Percentiles rank a stretch among this genome's conserved stretches.
Conservation (phyloP, 345 rosid genomes). For the Cardamine occulta region DNA sequence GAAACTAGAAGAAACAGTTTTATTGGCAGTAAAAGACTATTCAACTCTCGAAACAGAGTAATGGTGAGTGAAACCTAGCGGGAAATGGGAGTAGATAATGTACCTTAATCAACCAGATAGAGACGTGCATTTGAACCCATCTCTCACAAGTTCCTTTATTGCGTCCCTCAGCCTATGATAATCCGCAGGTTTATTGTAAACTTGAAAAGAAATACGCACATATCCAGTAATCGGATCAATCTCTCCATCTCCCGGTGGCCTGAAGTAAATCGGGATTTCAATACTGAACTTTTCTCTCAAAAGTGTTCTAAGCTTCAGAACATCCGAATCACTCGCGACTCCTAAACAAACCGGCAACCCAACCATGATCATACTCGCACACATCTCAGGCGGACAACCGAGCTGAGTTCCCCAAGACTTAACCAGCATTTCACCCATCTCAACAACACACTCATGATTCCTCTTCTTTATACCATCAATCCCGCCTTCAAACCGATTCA, state of each 20-base stretch:
- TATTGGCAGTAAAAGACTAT: neutral
- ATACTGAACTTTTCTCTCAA: slow-evolving; percentile 65
- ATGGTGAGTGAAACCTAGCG: neutral
- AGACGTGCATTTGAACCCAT: slow-evolving; percentile 62
- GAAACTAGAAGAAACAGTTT: neutral
- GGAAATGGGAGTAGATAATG: slow-evolving; percentile 15
- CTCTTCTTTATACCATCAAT: slow-evolving; percentile 77
- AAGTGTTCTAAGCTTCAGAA: slow-evolving; percentile 60
- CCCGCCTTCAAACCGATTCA: slow-evolving; percentile 85
- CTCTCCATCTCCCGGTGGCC: slow-evolving; percentile 62
- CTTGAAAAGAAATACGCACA: slow-evolving; percentile 84
- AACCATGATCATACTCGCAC: slow-evolving; percentile 86
- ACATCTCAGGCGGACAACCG: slow-evolving; percentile 85
- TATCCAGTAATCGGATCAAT: slow-evolving; percentile 62
- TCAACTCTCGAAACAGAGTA: neutral
- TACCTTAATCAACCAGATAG: slow-evolving; percentile 54
- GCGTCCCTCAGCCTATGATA: slow-evolving; percentile 77
- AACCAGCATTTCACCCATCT: slow-evolving; percentile 86
- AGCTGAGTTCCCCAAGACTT: slow-evolving; percentile 87
- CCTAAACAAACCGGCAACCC: slow-evolving; percentile 76
- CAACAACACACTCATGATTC: slow-evolving; percentile 74
- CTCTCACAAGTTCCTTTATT: slow-evolving; percentile 54
- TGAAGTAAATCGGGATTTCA: slow-evolving; percentile 80
- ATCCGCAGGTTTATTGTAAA: slow-evolving; percentile 81
- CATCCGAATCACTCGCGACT: slow-evolving; percentile 57